These are phyloP conservation scores for Pichia sp. DNA, from an alignment of 1,139 yeast genomes.

Conservation along the genomic window DNA sequence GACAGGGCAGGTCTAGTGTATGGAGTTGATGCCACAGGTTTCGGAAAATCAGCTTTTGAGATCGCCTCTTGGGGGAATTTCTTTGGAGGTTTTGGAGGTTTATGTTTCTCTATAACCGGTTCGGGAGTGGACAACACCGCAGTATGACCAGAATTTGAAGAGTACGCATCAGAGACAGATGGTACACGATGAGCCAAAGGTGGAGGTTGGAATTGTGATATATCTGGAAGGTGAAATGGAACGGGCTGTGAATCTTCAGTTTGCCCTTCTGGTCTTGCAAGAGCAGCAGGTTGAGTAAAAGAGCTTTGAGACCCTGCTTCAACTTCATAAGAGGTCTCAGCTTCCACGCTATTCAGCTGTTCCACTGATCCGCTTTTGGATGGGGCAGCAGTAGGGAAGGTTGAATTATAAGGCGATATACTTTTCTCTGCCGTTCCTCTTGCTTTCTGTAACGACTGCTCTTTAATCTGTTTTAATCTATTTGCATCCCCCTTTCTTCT, in stretches of 20 bases:
- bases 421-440: constrained; percentile 12
- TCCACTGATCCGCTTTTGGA: constrained; percentile 2
- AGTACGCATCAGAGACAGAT: neutral
- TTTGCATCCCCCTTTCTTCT: constrained; percentile 23
- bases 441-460: constrained; percentile 28
- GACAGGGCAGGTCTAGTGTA: constrained; percentile 5
- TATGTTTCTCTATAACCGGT: neutral
- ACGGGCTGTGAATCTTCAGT: neutral
- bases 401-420: neutral
- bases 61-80: constrained; percentile 1
- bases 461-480: constrained; percentile 26
- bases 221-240: constrained; percentile 22
- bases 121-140: neutral
- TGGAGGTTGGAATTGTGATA: constrained; percentile 29
- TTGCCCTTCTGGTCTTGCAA: neutral
- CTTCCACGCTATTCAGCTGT: neutral
- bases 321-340: neutral
- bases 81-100: constrained; percentile 5
- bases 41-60: constrained; percentile 24
- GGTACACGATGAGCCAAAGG: constrained; percentile 18
- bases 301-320: neutral
- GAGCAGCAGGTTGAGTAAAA: neutral
- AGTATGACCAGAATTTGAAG: neutral
- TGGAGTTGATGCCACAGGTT: constrained; percentile 5
- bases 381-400: neutral